Evolutionary conservation across 768 basidiomycete genomes (phyloP).

Genomic region (Cystobasidium onofrii): DNA sequence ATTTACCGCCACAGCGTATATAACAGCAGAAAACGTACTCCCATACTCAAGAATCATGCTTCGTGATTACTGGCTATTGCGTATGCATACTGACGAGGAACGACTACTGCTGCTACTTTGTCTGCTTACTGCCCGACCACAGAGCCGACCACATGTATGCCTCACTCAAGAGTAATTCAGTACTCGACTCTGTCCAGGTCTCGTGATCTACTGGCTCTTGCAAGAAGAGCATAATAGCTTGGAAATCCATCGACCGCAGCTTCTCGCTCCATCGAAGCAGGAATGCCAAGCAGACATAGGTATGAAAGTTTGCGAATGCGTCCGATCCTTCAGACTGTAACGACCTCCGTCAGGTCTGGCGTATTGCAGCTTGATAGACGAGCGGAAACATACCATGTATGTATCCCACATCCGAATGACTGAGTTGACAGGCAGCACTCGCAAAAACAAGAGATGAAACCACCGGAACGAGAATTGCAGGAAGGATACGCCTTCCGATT

Average conservation of each 20-base stretch:
- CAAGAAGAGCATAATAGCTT: slow-evolving; percentile 45
- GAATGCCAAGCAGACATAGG: slow-evolving; percentile 97
- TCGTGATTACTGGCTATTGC: neutral
- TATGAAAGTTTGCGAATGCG: slow-evolving; percentile 96
- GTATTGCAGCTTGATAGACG: neutral
- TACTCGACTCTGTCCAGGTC: slow-evolving; percentile 88
- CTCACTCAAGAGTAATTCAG: slow-evolving; percentile 88
- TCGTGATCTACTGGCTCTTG: slow-evolving; percentile 44
- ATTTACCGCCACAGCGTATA: neutral
- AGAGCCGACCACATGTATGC: slow-evolving; percentile 62
- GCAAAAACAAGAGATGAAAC: slow-evolving; percentile 99
- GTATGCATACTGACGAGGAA: neutral
- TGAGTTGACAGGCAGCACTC: slow-evolving; percentile 91
- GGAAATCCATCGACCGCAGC: slow-evolving; percentile 93
- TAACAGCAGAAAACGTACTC: no score
- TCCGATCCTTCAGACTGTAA: slow-evolving; percentile 86
- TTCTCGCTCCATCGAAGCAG: slow-evolving; percentile 91
- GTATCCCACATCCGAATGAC: slow-evolving; percentile 99
- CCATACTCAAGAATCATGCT: neutral
- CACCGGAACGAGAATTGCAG: slow-evolving; percentile 99
- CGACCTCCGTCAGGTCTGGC: neutral
- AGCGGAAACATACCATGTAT: slow-evolving; percentile 62
- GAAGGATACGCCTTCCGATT: slow-evolving; percentile 87
- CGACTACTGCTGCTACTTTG: neutral
- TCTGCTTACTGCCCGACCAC: slow-evolving; percentile 26